phyloP scores from a whole-genome alignment of 768 basidiomycete species.

The Trametes sanguinea region DNA sequence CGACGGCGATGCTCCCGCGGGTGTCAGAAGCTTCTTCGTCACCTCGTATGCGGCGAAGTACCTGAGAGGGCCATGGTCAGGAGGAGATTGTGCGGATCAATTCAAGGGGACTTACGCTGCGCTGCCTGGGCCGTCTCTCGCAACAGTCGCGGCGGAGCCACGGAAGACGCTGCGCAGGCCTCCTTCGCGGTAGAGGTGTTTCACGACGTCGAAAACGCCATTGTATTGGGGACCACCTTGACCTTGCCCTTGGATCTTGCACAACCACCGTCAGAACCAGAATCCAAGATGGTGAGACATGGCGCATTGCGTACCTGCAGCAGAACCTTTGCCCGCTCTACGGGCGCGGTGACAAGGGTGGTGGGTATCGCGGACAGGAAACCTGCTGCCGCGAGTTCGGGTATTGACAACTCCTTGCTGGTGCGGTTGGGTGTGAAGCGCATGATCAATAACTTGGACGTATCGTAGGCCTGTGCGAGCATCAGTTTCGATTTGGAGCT shows the following conservation, averaged over 20 bases:
- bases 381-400: conserved; percentile 89
- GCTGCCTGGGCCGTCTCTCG: conserved; percentile 93
- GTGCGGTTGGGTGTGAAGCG: conserved; percentile 76
- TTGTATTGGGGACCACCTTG: conserved; percentile 81
- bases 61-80: conserved; percentile 42
- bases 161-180: conserved; percentile 90
- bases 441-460: conserved; percentile 85
- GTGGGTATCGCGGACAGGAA: conserved; percentile 93
- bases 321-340: conserved; percentile 95
- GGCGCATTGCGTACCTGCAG: conserved; percentile 62
- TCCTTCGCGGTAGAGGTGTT: conserved; percentile 90
- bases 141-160: conserved; percentile 91
- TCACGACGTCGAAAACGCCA: conserved; percentile 89
- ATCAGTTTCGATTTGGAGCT: not conserved
- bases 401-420: conserved; percentile 59
- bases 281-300: not conserved
- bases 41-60: conserved; percentile 98
- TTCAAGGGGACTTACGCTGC: conserved; percentile 70
- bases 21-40: conserved; percentile 84
- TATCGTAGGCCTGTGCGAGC: conserved; percentile 80
- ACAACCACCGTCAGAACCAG: not conserved
- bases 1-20: conserved; percentile 73
- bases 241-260: conserved; percentile 89
- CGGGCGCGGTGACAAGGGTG: conserved; percentile 91
- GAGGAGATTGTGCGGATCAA: conserved; percentile 6